A percentile compares a stretch with the other conserved stretches of the same genome.
phyloP scores from a whole-genome alignment of 106 monocot genomes.

The Chionographis japonica region DNA sequence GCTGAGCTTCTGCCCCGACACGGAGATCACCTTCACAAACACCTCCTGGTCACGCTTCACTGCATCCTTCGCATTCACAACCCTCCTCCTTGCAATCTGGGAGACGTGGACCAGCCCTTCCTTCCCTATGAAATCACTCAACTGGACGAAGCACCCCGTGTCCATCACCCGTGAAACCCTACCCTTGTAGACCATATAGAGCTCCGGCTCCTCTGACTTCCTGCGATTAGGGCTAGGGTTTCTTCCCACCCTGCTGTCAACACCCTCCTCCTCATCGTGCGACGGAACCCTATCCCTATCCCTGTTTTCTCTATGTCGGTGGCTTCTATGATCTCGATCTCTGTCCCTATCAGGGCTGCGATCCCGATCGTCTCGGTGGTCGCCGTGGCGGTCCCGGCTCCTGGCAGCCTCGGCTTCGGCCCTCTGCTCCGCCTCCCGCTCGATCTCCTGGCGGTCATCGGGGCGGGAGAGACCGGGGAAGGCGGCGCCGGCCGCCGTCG shows the following conservation, averaged over 20 bases:
- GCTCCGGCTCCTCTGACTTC: slow-evolving; percentile 52
- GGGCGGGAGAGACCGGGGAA: slow-evolving; percentile 54
- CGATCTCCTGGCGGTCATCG: slow-evolving; percentile 74
- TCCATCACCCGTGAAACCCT: slow-evolving; percentile 85
- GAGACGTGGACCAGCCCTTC: slow-evolving; percentile 91
- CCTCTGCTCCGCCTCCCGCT: slow-evolving; percentile 45
- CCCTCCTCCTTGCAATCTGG: slow-evolving; percentile 65
- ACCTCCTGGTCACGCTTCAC: slow-evolving; percentile 86
- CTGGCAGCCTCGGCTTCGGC: neutral
- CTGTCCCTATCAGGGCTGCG: slow-evolving; percentile 23
- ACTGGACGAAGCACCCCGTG: slow-evolving; percentile 83
- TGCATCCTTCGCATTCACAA: slow-evolving; percentile 62
- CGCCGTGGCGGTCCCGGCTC: slow-evolving; percentile 1
- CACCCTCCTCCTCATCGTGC: slow-evolving; percentile 10
- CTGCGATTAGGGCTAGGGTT: slow-evolving; percentile 1
- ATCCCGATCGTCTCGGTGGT: slow-evolving; percentile 9
- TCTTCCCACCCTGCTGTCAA: slow-evolving; percentile 1
- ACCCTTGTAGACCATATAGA: slow-evolving; percentile 71
- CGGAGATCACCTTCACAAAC: slow-evolving; percentile 82
- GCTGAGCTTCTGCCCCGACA: slow-evolving; percentile 78
- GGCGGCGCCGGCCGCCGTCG: slow-evolving; percentile 12
- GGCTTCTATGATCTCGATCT: slow-evolving; percentile 16
- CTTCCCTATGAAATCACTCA: slow-evolving; percentile 52
- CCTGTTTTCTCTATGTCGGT: too few relatives aligned
- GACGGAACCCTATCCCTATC: neutral